Conservation (phyloP, 2,329 filamentous ascomycete species). For the Phaeosphaeriaceae sp. region DNA sequence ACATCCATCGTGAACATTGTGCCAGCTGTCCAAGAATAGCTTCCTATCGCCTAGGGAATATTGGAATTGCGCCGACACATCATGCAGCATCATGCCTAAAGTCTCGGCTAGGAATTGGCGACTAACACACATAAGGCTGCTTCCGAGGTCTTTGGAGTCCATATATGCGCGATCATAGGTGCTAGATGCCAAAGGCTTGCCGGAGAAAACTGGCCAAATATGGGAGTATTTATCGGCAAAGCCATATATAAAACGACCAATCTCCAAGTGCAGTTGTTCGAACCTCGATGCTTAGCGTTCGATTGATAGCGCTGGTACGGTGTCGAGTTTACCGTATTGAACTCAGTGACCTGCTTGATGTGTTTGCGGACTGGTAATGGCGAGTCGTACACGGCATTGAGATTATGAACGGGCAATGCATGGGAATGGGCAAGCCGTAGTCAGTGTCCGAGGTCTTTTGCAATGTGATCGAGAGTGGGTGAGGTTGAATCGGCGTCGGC, state of each 20-base stretch:
- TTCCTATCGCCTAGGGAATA: neutral
- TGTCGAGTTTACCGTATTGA: neutral
- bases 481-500: neutral
- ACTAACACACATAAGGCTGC: neutral
- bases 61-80: neutral
- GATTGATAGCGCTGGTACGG: neutral
- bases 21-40: neutral
- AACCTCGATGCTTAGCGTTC: neutral
- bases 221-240: neutral
- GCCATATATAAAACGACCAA: neutral
- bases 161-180: neutral
- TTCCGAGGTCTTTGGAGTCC: too few species aligned
- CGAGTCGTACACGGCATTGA: neutral
- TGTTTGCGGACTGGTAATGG: neutral
- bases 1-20: neutral
- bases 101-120: neutral
- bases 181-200: too few species aligned
- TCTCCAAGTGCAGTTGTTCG: neutral
- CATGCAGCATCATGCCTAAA: neutral
- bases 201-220: too few species aligned
- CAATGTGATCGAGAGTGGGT: neutral
- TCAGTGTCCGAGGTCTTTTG: constrained; percentile 1
- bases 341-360: neutral
- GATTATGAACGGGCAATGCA: constrained; percentile 3
- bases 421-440: neutral